These are phyloP conservation scores for Globisporangium radiosum DNA, from an alignment of 352 stramenopile genomes.

Conservation along the genomic window DNA sequence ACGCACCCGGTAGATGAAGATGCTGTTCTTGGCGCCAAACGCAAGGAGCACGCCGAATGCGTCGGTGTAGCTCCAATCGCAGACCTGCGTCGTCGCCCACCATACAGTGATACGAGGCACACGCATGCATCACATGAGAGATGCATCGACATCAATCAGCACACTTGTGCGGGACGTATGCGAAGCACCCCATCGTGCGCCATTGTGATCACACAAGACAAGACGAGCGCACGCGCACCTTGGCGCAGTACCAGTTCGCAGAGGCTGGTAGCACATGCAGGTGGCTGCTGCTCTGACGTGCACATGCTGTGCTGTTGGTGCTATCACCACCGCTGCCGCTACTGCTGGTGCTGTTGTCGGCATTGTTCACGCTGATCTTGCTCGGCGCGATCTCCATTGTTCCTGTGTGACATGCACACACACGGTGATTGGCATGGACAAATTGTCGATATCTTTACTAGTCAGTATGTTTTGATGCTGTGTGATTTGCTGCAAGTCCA, in stretches of 20 bases:
- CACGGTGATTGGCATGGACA: too few species aligned
- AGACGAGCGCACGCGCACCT: slow-evolving; percentile 22
- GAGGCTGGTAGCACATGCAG: slow-evolving; percentile 48
- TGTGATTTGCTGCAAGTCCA: too few species aligned
- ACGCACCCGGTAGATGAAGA: slow-evolving; percentile 60
- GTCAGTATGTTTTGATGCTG: too few species aligned
- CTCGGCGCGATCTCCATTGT: too few species aligned
- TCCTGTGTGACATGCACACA: too few species aligned
- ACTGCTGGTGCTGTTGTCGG: too few species aligned
- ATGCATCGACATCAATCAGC: not conserved
- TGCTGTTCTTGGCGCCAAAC: slow-evolving; percentile 52
- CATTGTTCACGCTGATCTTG: too few species aligned
- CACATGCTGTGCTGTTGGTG: not conserved
- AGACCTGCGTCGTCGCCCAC: slow-evolving; percentile 31
- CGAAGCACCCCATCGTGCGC: not conserved
- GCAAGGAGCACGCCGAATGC: slow-evolving; percentile 31
- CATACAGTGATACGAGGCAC: too few species aligned
- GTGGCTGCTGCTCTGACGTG: slow-evolving; percentile 23
- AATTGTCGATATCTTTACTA: too few species aligned
- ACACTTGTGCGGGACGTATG: not conserved
- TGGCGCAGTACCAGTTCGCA: slow-evolving; percentile 75
- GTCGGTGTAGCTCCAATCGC: slow-evolving; percentile 46
- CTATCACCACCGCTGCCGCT: too few species aligned
- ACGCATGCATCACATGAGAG: too few species aligned
- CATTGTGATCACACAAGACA: not conserved